These are phyloP conservation scores for Solanum rostratum DNA, from an alignment of 257 asterid genomes.

Conservation along the genomic window DNA sequence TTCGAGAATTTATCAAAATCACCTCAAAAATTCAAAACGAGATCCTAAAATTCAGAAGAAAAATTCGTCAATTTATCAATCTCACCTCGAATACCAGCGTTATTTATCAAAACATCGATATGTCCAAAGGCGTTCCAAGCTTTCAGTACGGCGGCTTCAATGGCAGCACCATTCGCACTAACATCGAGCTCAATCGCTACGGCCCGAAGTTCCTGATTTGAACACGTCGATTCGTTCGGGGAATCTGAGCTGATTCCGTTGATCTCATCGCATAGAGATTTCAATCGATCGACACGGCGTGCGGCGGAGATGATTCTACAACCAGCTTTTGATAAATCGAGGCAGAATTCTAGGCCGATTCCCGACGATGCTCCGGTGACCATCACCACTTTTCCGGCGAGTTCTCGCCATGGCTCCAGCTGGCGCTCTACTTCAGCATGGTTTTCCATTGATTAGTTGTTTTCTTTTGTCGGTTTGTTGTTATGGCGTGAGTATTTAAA, in stretches of 20 bases:
- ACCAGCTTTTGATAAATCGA: slow-evolving; percentile 58
- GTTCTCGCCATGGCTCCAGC: slow-evolving; percentile 58
- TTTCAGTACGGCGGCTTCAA: slow-evolving; percentile 31
- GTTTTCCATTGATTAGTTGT: background rate
- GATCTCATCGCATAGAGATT: slow-evolving; percentile 52
- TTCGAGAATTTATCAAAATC: background rate
- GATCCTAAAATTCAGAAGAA: background rate
- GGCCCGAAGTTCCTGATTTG: slow-evolving; percentile 15
- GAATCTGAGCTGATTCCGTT: background rate
- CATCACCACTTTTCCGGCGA: slow-evolving; percentile 48
- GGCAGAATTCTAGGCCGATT: slow-evolving; percentile 52
- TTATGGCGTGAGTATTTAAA: no score
- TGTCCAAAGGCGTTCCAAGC: slow-evolving; percentile 65
- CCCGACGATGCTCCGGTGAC: slow-evolving; percentile 90
- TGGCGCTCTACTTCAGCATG: background rate
- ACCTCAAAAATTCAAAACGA: background rate
- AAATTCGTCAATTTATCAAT: background rate
- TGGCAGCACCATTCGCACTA: slow-evolving; percentile 12
- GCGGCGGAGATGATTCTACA: slow-evolving; percentile 68
- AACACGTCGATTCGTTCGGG: background rate
- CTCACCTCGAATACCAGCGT: slow-evolving; percentile 64
- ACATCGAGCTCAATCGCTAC: slow-evolving; percentile 58
- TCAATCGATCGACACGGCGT: slow-evolving; percentile 38
- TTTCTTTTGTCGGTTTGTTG: background rate
- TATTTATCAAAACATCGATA: slow-evolving; percentile 50